A percentile compares a stretch with the other conserved stretches of the same genome.
phyloP scores from a whole-genome alignment of 2,329 filamentous ascomycete genomes.

The Calonectria crousiana region DNA sequence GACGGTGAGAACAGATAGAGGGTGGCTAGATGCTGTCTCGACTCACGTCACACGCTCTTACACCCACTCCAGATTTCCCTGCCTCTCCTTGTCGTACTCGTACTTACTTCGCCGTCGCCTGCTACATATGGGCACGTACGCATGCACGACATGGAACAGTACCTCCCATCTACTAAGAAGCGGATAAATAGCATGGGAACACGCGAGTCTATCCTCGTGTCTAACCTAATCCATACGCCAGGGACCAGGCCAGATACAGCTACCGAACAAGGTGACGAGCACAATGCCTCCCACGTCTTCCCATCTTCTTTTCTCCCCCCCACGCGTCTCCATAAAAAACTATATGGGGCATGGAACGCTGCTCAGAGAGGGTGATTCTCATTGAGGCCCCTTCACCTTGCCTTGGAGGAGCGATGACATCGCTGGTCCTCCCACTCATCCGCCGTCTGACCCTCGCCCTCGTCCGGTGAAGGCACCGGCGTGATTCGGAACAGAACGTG shows the following conservation, averaged over 20 bases:
- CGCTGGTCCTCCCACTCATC: constrained; percentile 18
- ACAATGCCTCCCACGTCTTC: constrained; percentile 4
- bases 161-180: neutral
- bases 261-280: constrained; percentile 9
- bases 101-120: neutral
- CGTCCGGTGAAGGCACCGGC: constrained; percentile 30
- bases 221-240: constrained; percentile 2
- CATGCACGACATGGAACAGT: neutral
- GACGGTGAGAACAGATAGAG: neutral
- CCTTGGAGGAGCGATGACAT: neutral
- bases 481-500: constrained; percentile 34
- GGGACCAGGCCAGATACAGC: neutral
- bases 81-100: neutral
- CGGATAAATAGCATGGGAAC: neutral
- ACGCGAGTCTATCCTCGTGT: neutral
- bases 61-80: neutral
- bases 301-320: constrained; percentile 5
- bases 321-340: constrained; percentile 22
- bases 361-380: neutral
- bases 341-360: neutral
- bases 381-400: constrained; percentile 22
- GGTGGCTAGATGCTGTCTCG: neutral
- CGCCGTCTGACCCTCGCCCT: constrained; percentile 28
- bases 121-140: constrained; percentile 1
- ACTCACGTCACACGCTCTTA: constrained; percentile 1